phyloP scores from a whole-genome alignment of 441 rosid species.

The Syzygium malaccense region DNA sequence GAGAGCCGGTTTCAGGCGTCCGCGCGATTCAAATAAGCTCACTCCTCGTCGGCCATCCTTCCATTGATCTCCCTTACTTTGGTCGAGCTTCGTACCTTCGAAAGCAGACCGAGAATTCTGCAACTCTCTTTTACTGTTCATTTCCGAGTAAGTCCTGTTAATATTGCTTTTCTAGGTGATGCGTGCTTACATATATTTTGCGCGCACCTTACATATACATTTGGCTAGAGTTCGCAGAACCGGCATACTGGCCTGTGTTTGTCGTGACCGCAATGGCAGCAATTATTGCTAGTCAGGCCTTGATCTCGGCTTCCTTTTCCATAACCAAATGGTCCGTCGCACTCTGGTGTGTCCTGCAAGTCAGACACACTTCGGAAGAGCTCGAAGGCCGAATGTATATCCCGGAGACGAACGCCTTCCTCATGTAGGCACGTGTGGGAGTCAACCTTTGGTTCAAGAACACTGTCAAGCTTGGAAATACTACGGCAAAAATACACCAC shows the following conservation, averaged over 20 bases:
- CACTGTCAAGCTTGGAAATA: not conserved
- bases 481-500: too few species aligned
- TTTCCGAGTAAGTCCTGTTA: fast-evolving
- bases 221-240: not conserved
- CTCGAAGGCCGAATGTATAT: not conserved
- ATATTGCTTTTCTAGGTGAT: not conserved
- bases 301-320: not conserved
- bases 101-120: too few species aligned
- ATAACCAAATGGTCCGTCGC: not conserved
- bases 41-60: too few species aligned
- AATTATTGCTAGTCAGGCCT: not conserved
- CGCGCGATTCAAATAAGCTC: too few species aligned
- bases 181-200: not conserved
- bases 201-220: not conserved
- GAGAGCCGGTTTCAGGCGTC: too few species aligned
- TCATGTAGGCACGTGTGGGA: fast-evolving
- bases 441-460: not conserved
- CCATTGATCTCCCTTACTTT: too few species aligned
- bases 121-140: not conserved
- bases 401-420: not conserved
- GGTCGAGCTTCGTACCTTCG: too few species aligned
- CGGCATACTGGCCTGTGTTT: not conserved
- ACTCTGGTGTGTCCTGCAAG: not conserved
- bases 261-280: not conserved
- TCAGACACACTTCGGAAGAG: not conserved